Evolutionary conservation across 106 monocot genomes (phyloP).

Genomic region (Agapanthus africanus): DNA sequence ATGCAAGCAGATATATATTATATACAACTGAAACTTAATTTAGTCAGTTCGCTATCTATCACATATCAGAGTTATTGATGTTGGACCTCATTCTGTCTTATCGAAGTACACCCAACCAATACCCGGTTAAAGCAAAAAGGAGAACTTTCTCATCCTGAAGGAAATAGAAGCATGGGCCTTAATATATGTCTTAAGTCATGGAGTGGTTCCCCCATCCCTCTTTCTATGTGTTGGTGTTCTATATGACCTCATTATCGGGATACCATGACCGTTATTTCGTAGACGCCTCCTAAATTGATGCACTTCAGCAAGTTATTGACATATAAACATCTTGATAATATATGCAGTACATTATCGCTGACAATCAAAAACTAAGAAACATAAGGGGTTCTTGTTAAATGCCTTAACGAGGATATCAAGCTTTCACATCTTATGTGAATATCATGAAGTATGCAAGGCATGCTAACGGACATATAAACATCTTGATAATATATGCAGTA

Average conservation of each 20-base stretch:
- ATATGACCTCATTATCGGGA: not conserved
- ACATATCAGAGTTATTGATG: not conserved
- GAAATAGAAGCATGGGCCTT: not conserved
- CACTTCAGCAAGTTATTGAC: not conserved
- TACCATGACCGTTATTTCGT: not conserved
- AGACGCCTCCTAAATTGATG: not conserved
- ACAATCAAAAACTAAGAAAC: too few species aligned
- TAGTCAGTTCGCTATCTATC: not conserved
- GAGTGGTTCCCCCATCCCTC: too few species aligned
- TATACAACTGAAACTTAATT: not conserved
- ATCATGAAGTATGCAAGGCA: not conserved
- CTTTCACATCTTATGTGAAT: too few species aligned
- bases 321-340: too few species aligned
- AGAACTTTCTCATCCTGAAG: not conserved
- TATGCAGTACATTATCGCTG: too few species aligned
- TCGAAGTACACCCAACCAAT: not conserved
- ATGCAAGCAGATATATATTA: too few species aligned
- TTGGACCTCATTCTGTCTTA: not conserved
- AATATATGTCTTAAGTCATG: too few species aligned
- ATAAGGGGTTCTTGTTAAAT: too few species aligned
- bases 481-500: too few species aligned
- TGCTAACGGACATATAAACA: too few species aligned
- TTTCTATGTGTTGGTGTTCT: too few species aligned
- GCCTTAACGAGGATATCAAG: too few species aligned
- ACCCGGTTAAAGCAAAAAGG: not conserved